Percentiles rank a stretch among this genome's conserved stretches.
phyloP scores from a whole-genome alignment of 1,139 yeast species.

The Lizanozyma gosingica region DNA sequence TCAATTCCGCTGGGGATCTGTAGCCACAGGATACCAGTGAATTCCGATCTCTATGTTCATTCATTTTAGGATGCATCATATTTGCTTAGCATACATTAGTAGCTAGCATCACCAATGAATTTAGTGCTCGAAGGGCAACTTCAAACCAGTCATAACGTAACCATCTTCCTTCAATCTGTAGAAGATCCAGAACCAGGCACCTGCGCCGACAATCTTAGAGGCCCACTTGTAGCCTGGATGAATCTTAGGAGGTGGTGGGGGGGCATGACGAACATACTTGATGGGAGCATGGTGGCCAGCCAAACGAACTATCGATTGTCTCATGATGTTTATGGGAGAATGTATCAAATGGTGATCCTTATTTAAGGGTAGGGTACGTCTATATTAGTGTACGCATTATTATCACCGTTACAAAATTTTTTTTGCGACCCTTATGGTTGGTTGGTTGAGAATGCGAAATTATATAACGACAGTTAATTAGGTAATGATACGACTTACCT shows the following conservation, averaged over 20 bases:
- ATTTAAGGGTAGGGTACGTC: too few species aligned
- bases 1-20: too few species aligned
- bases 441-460: too few species aligned
- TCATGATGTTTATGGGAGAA: background rate
- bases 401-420: background rate
- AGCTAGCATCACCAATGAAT: too few species aligned
- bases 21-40: too few species aligned
- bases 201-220: slow-evolving; percentile 37
- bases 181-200: slow-evolving; percentile 45
- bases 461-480: background rate
- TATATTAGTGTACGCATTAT: background rate
- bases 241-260: slow-evolving; percentile 34
- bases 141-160: slow-evolving; percentile 36
- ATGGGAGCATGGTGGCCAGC: slow-evolving; percentile 32
- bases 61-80: too few species aligned
- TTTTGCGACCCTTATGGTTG: background rate
- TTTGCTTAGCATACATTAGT: too few species aligned
- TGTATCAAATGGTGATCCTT: background rate
- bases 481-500: too few species aligned
- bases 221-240: slow-evolving; percentile 34
- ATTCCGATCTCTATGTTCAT: too few species aligned
- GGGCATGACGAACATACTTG: slow-evolving; percentile 37
- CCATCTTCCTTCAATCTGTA: slow-evolving; percentile 43
- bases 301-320: slow-evolving; percentile 10
- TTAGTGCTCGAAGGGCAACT: slow-evolving; percentile 36